phyloP scores from a whole-genome alignment of 2,329 filamentous ascomycete genomes.

The Helotiales sp. region DNA sequence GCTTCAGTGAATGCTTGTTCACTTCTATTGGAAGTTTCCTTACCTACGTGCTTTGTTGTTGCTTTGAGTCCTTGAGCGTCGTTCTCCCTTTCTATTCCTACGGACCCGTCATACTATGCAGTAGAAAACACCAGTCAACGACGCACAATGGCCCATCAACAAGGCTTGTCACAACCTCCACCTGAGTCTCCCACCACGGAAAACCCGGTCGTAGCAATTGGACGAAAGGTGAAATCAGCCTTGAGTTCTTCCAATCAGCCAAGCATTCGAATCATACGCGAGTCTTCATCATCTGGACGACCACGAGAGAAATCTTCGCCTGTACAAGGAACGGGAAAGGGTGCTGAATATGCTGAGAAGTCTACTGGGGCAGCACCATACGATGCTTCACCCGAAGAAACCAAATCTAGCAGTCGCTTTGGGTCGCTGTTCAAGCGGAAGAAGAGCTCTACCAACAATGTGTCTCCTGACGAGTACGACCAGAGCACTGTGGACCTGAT shows the following conservation, averaged over 20 bases:
- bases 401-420: constrained; percentile 18
- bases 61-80: no score
- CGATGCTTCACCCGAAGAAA: background rate
- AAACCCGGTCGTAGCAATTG: constrained; percentile 27
- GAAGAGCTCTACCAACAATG: constrained; percentile 8
- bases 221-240: constrained; percentile 27
- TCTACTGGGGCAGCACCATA: constrained; percentile 5
- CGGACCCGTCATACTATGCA: background rate
- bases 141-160: constrained; percentile 7
- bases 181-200: constrained; percentile 18
- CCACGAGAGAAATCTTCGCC: constrained; percentile 15
- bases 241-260: constrained; percentile 24
- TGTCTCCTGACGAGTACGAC: constrained; percentile 51
- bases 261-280: constrained; percentile 28
- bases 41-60: background rate
- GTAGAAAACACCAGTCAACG: background rate
- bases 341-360: background rate
- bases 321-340: background rate
- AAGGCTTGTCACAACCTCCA: constrained; percentile 9
- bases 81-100: background rate
- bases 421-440: constrained; percentile 16
- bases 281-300: constrained; percentile 12
- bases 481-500: constrained; percentile 65
- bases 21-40: background rate
- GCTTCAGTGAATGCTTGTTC: background rate